phyloP scores from a whole-genome alignment of 805 yeast species.

The Blastobotrys peoriensis region DNA sequence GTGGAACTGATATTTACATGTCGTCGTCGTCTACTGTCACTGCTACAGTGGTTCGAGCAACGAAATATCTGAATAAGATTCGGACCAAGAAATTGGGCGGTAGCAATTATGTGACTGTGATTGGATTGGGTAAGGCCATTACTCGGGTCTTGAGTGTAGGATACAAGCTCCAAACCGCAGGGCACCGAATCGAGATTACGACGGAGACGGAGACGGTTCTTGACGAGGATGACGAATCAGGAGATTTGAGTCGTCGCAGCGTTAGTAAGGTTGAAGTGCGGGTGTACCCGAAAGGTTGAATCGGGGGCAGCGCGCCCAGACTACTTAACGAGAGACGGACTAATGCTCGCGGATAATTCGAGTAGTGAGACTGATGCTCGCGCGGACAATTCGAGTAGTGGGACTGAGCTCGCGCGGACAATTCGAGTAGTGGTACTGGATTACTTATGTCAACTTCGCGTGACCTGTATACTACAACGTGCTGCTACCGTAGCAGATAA shows the following conservation, averaged over 20 bases:
- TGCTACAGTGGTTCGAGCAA: conserved; percentile 62
- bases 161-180: conserved; percentile 46
- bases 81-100: conserved; percentile 37
- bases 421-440: too few relatives aligned
- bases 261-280: conserved; percentile 41
- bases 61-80: conserved; percentile 44
- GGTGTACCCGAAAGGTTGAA: conserved; percentile 24
- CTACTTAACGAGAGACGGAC: too few relatives aligned
- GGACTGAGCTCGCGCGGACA: too few relatives aligned
- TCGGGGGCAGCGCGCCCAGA: too few relatives aligned
- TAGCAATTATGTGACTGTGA: conserved; percentile 45
- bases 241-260: conserved; percentile 31
- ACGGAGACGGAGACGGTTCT: conserved; percentile 65
- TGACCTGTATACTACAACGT: too few relatives aligned
- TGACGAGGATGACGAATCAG: conserved; percentile 47
- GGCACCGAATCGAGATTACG: conserved; percentile 48
- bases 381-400: too few relatives aligned
- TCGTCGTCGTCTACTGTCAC: conserved; percentile 66
- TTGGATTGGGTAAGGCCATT: conserved; percentile 74
- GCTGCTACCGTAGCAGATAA: too few relatives aligned
- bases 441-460: too few relatives aligned
- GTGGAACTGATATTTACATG: conserved; percentile 43
- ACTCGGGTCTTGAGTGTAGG: conserved; percentile 60
- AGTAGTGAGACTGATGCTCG: too few relatives aligned
- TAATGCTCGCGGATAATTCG: too few relatives aligned